Evolutionary conservation across 2,329 filamentous ascomycete species (phyloP).

Genomic region (Penicillium sumatraense): DNA sequence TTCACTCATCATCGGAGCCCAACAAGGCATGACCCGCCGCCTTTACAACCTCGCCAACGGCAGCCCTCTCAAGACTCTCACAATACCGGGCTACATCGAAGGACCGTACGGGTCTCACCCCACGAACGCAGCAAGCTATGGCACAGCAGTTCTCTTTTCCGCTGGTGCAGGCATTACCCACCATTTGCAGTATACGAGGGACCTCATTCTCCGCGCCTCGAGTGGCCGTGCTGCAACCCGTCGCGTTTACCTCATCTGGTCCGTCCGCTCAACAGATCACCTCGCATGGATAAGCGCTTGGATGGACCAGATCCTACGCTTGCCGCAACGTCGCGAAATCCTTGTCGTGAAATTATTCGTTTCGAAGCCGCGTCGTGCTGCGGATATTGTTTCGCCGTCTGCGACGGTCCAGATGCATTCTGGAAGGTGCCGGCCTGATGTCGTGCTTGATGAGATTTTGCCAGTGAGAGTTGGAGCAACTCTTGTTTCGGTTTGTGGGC

Average conservation of each 20-base stretch:
- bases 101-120: conserved; percentile 67
- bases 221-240: conserved; percentile 61
- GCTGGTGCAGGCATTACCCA: conserved; percentile 70
- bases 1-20: conserved; percentile 62
- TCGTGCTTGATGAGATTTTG: conserved; percentile 63
- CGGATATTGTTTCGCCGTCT: conserved; percentile 61
- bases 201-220: conserved; percentile 59
- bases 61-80: conserved; percentile 55
- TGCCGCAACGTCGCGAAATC: conserved; percentile 63
- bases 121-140: conserved; percentile 61
- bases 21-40: conserved; percentile 66
- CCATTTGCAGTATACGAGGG: conserved; percentile 64
- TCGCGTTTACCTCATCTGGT: conserved; percentile 66
- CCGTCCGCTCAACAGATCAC: conserved; percentile 63
- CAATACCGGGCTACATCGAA: conserved; percentile 63
- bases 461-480: conserved; percentile 61
- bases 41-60: conserved; percentile 62
- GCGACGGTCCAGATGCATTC: conserved; percentile 65
- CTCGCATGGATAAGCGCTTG: conserved; percentile 67
- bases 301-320: conserved; percentile 68
- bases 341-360: conserved; percentile 66
- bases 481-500: conserved; percentile 66
- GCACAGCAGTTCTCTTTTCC: conserved; percentile 68
- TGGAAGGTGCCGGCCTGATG: conserved; percentile 60
- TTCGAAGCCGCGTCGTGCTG: conserved; percentile 60